Evolutionary conservation across 305 asterid genomes (phyloP).

Genomic region (Andrographis paniculata): DNA sequence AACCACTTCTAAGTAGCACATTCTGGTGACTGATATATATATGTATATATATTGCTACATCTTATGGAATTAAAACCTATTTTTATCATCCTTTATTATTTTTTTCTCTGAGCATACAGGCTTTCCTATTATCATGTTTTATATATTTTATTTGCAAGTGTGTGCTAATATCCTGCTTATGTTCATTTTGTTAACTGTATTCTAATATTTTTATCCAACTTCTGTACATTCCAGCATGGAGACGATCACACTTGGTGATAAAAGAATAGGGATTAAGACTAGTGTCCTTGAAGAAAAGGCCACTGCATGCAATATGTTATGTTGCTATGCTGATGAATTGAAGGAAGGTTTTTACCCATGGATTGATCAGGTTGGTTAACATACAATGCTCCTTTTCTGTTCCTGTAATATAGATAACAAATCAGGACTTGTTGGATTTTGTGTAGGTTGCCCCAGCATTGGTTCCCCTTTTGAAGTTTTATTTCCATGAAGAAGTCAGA

Average conservation of each 20-base stretch:
- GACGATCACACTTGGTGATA: conserved; percentile 90
- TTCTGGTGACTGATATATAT: no score
- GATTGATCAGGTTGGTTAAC: conserved; percentile 85
- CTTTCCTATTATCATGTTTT: no score
- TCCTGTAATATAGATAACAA: conserved; percentile 10
- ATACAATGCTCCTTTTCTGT: neutral
- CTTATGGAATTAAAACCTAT: no score
- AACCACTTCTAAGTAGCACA: no score
- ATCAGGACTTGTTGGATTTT: conserved; percentile 7
- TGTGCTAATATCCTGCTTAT: neutral
- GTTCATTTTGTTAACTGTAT: neutral
- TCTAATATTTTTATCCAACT: neutral
- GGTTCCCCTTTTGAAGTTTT: conserved; percentile 91
- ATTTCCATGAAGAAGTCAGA: conserved; percentile 98
- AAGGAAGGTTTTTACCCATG: conserved; percentile 97
- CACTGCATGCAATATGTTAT: conserved; percentile 96
- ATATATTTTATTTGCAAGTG: no score
- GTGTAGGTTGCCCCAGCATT: conserved; percentile 87
- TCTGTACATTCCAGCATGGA: conserved; percentile 85
- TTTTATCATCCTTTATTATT: no score
- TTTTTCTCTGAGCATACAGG: no score
- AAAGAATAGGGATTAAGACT: conserved; percentile 91
- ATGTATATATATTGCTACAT: no score
- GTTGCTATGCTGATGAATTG: conserved; percentile 96
- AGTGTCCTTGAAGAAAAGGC: conserved; percentile 98